Evolutionary conservation across 306 rosid genomes (phyloP).

Genomic region (Sindora glabra): DNA sequence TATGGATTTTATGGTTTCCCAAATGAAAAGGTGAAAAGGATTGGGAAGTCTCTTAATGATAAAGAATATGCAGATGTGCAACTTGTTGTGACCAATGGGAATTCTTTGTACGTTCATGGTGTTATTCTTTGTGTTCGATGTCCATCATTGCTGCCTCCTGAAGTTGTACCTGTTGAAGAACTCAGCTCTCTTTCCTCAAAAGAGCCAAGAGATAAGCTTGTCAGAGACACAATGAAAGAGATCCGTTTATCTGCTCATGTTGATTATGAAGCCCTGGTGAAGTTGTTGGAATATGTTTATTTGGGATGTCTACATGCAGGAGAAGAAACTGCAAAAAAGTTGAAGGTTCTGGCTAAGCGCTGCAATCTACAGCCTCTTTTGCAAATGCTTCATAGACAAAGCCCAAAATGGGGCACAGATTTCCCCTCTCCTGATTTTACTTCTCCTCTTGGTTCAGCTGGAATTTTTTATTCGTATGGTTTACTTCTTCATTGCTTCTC

Average conservation of each 20-base stretch:
- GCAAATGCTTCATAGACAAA: slow-evolving; percentile 48
- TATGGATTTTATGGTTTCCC: slow-evolving; percentile 81
- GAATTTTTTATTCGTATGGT: slow-evolving; percentile 65
- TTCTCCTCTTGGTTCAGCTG: slow-evolving; percentile 51
- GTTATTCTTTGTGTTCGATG: slow-evolving; percentile 65
- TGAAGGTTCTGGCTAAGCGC: slow-evolving; percentile 65
- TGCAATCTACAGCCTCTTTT: slow-evolving; percentile 59
- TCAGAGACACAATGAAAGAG: slow-evolving; percentile 27
- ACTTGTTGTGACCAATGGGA: slow-evolving; percentile 44
- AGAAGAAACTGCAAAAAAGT: slow-evolving; percentile 51
- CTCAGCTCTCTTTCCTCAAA: slow-evolving; percentile 5
- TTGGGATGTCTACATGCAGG: slow-evolving; percentile 45
- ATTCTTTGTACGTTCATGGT: slow-evolving; percentile 55
- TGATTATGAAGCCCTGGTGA: slow-evolving; percentile 46
- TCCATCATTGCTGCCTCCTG: slow-evolving; percentile 62
- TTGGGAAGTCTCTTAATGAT: slow-evolving; percentile 49
- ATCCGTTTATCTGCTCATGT: slow-evolving; percentile 64
- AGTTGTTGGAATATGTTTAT: slow-evolving; percentile 67
- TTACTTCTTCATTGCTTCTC: slow-evolving; percentile 20
- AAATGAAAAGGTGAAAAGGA: slow-evolving; percentile 49
- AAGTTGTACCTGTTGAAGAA: slow-evolving; percentile 10
- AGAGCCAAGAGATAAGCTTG: slow-evolving; percentile 9
- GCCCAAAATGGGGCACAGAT: slow-evolving; percentile 67
- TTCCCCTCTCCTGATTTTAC: slow-evolving; percentile 51
- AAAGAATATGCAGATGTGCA: slow-evolving; percentile 48